Evolutionary conservation across 805 yeast species (phyloP), one percentile per base, ranked within the genome.

Genomic region (Wickerhamiella parazyma): DNA sequence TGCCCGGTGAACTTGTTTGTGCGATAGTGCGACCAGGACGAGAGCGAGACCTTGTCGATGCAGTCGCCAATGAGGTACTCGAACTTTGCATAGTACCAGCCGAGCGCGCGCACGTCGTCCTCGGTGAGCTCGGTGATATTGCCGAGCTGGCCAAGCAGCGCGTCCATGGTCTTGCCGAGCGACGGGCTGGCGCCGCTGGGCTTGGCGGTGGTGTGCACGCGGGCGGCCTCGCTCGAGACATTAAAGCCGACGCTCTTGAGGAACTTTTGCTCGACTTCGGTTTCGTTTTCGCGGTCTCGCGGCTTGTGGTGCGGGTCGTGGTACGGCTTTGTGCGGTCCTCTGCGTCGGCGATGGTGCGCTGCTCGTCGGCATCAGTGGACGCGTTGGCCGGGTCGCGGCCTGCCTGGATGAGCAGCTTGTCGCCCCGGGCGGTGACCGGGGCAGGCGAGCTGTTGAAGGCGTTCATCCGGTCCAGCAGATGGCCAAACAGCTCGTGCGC

Each of bases 11-110:
- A 65, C 42, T 64, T 58, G 38, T 62, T 58, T 1, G 60, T 62
- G 25, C 64, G 65, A 34, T 65, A 66, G 43, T 65, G 69, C 21
- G 65, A 64, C 70, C 70, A 65, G 16, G 61, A 51, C 6, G 60
- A 52, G 16, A 65, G 51, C 41, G 67, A 59, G 20, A 65, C 55
- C 22, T 56, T 49, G 38, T 62, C 57, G 17, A 63, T 48, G 11
- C 52, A 44, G 16, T 63, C 57, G 11, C 67, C 68, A 28, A 57
- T 52, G 18, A 55, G 50, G 49, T 60, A 62, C 52, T 65, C 70
- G 26, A 64, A 53, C 45, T 65, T 64, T 10, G 69, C 66, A 36
- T 55, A 55, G 41, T 66, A 63, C 70, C 70, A 65, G 35, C 59
- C 60, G 33, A 65, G 48, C 2, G 66, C 52, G 6, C 61, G 54